A percentile compares a stretch with the other conserved stretches of the same genome.
phyloP scores from a whole-genome alignment of 805 yeast genomes.

The Priceomyces carsonii region DNA sequence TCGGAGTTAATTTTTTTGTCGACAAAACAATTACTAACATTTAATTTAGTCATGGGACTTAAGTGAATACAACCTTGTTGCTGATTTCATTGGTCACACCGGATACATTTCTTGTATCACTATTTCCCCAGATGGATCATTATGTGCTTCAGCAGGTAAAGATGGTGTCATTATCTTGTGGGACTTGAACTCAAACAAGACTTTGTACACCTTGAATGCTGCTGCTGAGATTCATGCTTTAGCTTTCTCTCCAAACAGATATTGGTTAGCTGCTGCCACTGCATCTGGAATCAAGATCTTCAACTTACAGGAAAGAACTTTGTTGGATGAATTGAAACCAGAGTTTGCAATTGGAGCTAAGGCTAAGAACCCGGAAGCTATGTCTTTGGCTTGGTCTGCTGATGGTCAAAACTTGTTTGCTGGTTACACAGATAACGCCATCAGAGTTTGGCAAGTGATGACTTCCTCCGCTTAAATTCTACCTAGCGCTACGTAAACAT shows the following conservation, averaged over 20 bases:
- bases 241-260: conserved; percentile 99
- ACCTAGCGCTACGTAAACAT: conserved; percentile 1
- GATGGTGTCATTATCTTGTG: conserved; percentile 98
- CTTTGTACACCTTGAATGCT: conserved; percentile 91
- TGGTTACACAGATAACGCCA: conserved; percentile 99
- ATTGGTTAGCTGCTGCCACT: conserved; percentile 99
- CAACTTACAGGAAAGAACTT: conserved; percentile 92
- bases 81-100: conserved; percentile 99
- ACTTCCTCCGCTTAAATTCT: conserved; percentile 57
- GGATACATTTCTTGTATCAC: conserved; percentile 97
- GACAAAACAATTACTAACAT: conserved; percentile 58
- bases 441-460: conserved; percentile 99
- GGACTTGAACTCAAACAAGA: conserved; percentile 85
- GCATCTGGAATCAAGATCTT: conserved; percentile 96
- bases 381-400: conserved; percentile 99
- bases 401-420: conserved; percentile 99
- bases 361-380: conserved; percentile 97
- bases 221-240: conserved; percentile 97
- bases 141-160: conserved; percentile 99
- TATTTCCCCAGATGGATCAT: conserved; percentile 99
- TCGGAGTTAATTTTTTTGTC: too few species aligned
- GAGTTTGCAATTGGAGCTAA: conserved; percentile 86
- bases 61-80: conserved; percentile 76
- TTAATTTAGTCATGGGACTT: conserved; percentile 87
- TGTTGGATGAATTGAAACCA: conserved; percentile 97